These are phyloP conservation scores for Termitomyces sp. DNA, from an alignment of 768 basidiomycete genomes.

Conservation along the genomic window DNA sequence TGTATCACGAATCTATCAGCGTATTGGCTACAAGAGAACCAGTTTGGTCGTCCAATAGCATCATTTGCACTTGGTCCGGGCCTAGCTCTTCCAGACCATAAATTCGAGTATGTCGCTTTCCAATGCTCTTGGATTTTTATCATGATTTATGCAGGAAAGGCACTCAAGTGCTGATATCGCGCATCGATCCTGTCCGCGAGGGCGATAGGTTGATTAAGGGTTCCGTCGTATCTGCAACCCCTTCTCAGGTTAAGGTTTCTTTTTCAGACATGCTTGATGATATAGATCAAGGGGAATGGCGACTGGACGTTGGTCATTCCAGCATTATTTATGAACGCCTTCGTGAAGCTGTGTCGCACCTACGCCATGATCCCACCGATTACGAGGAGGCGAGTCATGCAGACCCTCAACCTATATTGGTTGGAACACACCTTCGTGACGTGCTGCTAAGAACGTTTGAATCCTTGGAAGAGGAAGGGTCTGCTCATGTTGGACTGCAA, in stretches of 20 bases:
- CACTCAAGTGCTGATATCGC: slow-evolving; percentile 60
- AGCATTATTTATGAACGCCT: slow-evolving; percentile 66
- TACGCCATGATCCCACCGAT: slow-evolving; percentile 48
- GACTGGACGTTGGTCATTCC: slow-evolving; percentile 66
- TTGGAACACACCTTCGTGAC: slow-evolving; percentile 72
- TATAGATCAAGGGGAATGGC: slow-evolving; percentile 50
- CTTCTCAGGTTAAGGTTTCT: slow-evolving; percentile 50
- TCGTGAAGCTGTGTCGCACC: slow-evolving; percentile 52
- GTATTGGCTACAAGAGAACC: slow-evolving; percentile 63
- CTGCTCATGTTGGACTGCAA: slow-evolving; percentile 30
- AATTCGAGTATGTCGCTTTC: slow-evolving; percentile 54
- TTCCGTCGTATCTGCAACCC: slow-evolving; percentile 42
- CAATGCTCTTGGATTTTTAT: background rate
- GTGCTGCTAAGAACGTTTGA: slow-evolving; percentile 58
- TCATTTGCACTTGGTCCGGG: slow-evolving; percentile 64
- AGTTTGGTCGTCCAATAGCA: slow-evolving; percentile 62
- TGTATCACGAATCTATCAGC: slow-evolving; percentile 59
- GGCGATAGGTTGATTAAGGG: slow-evolving; percentile 48
- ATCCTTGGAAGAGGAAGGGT: slow-evolving; percentile 20
- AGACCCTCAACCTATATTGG: slow-evolving; percentile 48
- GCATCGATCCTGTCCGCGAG: slow-evolving; percentile 47
- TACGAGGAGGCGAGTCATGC: slow-evolving; percentile 27
- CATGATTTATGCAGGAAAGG: slow-evolving; percentile 50
- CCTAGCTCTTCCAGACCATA: slow-evolving; percentile 53
- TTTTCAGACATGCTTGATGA: slow-evolving; percentile 42